Evolutionary conservation across 441 rosid species (phyloP).

Genomic region (Dalechampia spathulata): DNA sequence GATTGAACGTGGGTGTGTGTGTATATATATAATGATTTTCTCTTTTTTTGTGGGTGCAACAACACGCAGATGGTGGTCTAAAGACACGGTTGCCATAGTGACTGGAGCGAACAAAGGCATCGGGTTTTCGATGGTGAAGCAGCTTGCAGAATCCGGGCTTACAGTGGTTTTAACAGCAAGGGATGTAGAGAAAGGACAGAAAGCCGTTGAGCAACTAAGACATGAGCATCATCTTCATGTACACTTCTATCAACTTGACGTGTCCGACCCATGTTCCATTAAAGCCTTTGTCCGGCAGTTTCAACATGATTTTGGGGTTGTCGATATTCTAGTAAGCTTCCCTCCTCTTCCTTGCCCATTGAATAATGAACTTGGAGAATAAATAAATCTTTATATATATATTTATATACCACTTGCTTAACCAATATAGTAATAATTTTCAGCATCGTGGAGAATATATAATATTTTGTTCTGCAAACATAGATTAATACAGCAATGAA

Average conservation of each 20-base stretch:
- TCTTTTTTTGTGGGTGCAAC: not conserved
- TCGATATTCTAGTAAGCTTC: constrained; percentile 66
- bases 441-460: no score
- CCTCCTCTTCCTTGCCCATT: no score
- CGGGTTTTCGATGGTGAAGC: constrained; percentile 63
- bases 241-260: constrained; percentile 47
- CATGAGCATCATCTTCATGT: constrained; percentile 22
- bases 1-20: no score
- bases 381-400: no score
- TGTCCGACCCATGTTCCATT: constrained; percentile 51
- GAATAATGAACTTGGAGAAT: no score
- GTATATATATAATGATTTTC: not conserved
- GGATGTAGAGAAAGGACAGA: constrained; percentile 41
- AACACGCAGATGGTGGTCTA: constrained; percentile 61
- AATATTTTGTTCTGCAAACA: no score
- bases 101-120: constrained; percentile 89
- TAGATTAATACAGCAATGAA: no score
- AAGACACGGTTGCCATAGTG: constrained; percentile 58
- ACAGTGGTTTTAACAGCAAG: constrained; percentile 69
- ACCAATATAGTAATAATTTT: no score
- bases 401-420: no score
- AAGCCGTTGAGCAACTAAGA: constrained; percentile 43
- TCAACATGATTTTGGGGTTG: constrained; percentile 24
- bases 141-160: constrained; percentile 49
- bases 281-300: constrained; percentile 46